Conservation (phyloP, 257 asterid genomes). For the Nicotiana tomentosiformis region DNA sequence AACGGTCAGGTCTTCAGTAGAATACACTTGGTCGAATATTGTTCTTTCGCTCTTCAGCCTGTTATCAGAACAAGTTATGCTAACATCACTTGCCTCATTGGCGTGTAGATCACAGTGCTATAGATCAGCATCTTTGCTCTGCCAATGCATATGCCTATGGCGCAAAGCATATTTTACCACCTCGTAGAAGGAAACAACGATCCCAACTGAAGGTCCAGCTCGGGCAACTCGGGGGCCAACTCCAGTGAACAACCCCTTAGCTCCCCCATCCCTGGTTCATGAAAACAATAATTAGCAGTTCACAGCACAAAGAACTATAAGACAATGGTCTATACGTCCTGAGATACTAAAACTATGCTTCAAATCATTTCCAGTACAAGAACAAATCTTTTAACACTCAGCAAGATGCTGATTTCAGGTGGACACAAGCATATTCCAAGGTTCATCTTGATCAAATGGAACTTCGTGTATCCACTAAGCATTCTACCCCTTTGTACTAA, state of each 20-base stretch:
- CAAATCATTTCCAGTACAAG: not conserved
- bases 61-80: not conserved
- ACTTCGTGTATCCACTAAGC: not conserved
- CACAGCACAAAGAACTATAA: not conserved
- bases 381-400: not conserved
- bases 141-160: slow-evolving; percentile 18
- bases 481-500: not conserved
- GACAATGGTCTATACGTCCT: not conserved
- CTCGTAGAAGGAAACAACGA: slow-evolving; percentile 77
- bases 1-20: not conserved
- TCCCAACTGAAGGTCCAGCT: slow-evolving; percentile 92
- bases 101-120: not conserved
- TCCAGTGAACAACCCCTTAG: slow-evolving; percentile 62
- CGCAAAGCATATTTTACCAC: slow-evolving; percentile 53
- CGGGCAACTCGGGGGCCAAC: slow-evolving; percentile 68
- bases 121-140: not conserved
- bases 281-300: not conserved
- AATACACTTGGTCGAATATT: not conserved
- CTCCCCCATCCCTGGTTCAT: slow-evolving; percentile 59
- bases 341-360: not conserved
- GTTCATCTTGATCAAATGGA: not conserved
- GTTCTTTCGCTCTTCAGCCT: not conserved
- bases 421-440: not conserved
- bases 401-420: not conserved
- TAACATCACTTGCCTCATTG: not conserved